These are phyloP conservation scores for Rostrohypoxylon terebratum DNA, from an alignment of 495 filamentous ascomycete genomes.

Conservation along the genomic window DNA sequence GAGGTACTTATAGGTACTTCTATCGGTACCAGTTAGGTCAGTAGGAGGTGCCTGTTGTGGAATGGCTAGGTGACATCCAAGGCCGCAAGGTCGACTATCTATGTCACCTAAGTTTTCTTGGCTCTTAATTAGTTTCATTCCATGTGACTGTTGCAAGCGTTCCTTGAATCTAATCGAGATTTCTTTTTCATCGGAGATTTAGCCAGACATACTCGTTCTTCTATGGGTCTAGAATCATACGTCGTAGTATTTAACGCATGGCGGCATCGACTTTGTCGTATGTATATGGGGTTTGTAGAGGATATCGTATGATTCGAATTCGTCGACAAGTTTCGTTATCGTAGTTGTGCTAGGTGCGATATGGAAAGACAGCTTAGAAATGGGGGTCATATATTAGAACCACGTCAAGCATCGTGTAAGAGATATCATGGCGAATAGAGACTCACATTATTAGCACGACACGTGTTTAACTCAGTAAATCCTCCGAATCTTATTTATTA, in stretches of 20 bases:
- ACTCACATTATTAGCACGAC: background rate
- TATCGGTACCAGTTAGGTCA: too few species aligned
- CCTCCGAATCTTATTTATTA: background rate
- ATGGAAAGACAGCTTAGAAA: background rate
- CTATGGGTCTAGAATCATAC: background rate
- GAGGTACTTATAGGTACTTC: too few species aligned
- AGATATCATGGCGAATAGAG: background rate
- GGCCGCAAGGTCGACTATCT: background rate
- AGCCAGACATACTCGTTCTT: background rate
- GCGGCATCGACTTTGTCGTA: background rate
- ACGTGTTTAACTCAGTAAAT: background rate
- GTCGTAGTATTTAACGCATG: background rate
- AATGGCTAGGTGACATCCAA: background rate
- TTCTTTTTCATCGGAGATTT: background rate
- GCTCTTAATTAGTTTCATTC: background rate
- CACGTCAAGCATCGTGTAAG: background rate
- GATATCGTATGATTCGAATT: constrained; percentile 4
- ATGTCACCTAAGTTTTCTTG: background rate
- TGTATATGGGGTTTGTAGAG: background rate
- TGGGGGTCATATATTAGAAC: background rate
- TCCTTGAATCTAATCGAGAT: background rate
- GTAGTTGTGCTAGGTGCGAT: background rate
- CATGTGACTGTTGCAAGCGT: background rate
- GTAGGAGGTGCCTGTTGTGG: background rate
- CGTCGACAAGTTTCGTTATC: background rate